Conservation (phyloP, 768 basidiomycete genomes). For the Candolleomyces eurysporus region DNA sequence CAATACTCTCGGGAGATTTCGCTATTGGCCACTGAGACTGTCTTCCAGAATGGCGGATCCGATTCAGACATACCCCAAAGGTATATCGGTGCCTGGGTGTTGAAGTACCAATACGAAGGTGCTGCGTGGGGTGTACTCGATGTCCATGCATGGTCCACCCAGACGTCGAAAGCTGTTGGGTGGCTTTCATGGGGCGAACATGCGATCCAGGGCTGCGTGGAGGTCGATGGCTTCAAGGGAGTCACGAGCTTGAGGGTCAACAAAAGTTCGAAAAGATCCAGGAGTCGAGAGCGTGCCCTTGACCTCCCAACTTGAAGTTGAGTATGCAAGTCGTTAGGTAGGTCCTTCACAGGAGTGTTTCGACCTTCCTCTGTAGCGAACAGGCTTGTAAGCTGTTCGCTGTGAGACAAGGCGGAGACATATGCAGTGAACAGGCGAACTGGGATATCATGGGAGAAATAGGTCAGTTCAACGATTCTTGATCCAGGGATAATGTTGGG, state of each 20-base stretch:
- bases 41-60: slow-evolving; percentile 54
- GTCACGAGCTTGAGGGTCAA: slow-evolving; percentile 54
- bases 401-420: slow-evolving; percentile 54
- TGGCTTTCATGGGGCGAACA: slow-evolving; percentile 43
- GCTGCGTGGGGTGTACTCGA: slow-evolving; percentile 42
- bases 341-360: slow-evolving; percentile 47
- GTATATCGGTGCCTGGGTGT: slow-evolving; percentile 51
- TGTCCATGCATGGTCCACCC: slow-evolving; percentile 42
- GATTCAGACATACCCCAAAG: slow-evolving; percentile 56
- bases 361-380: slow-evolving; percentile 48
- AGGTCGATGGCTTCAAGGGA: slow-evolving; percentile 50
- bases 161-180: slow-evolving; percentile 46
- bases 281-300: slow-evolving; percentile 55
- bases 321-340: slow-evolving; percentile 50
- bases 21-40: slow-evolving; percentile 37
- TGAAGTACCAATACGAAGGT: slow-evolving; percentile 66
- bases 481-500: slow-evolving; percentile 46
- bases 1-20: slow-evolving; percentile 52
- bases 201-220: slow-evolving; percentile 40
- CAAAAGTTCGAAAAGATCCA: slow-evolving; percentile 62
- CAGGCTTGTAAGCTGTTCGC: slow-evolving; percentile 54
- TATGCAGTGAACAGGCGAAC: slow-evolving; percentile 64
- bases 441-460: slow-evolving; percentile 64
- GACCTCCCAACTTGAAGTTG: slow-evolving; percentile 59
- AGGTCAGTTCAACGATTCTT: slow-evolving; percentile 57